phyloP scores from a whole-genome alignment of 2,329 filamentous ascomycete species.

The Pleurostoma richardsiae region DNA sequence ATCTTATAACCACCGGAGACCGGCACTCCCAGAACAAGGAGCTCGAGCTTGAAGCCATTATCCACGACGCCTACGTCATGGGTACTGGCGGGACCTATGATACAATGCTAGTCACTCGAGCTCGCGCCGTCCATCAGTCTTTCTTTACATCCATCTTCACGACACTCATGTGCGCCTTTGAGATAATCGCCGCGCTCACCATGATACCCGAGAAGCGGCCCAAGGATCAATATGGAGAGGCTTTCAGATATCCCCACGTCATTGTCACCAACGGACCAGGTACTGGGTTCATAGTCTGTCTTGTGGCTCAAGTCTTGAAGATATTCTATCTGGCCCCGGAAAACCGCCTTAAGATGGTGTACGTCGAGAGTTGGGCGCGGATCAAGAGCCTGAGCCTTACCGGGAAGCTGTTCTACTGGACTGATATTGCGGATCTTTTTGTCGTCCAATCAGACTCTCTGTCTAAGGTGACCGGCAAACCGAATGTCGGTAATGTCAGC shows the following conservation, averaged over 20 bases:
- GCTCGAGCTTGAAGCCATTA: constrained; percentile 55
- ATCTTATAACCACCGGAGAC: constrained; percentile 76
- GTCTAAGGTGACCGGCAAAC: constrained; percentile 37
- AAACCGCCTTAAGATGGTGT: constrained; percentile 67
- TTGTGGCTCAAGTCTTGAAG: constrained; percentile 44
- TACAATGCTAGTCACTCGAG: constrained; percentile 66
- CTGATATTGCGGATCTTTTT: constrained; percentile 67
- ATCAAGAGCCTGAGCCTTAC: constrained; percentile 79
- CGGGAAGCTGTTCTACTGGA: constrained; percentile 65
- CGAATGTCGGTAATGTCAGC: constrained; percentile 17
- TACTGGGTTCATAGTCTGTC: constrained; percentile 71
- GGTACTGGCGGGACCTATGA: constrained; percentile 48
- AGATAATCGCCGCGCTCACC: constrained; percentile 53
- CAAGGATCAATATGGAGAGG: constrained; percentile 4
- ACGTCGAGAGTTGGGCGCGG: constrained; percentile 89
- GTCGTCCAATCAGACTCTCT: constrained; percentile 76
- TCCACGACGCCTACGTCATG: constrained; percentile 24
- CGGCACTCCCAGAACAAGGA: constrained; percentile 61
- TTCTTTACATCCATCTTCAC: constrained; percentile 68
- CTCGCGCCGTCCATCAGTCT: constrained; percentile 77
- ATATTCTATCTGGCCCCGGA: constrained; percentile 37
- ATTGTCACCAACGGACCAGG: constrained; percentile 87
- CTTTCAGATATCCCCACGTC: constrained; percentile 57
- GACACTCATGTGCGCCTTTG: constrained; percentile 58
- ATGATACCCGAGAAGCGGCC: constrained; percentile 15